phyloP scores from a whole-genome alignment of 352 stramenopile genomes.

The Globisporangium apiculatum region DNA sequence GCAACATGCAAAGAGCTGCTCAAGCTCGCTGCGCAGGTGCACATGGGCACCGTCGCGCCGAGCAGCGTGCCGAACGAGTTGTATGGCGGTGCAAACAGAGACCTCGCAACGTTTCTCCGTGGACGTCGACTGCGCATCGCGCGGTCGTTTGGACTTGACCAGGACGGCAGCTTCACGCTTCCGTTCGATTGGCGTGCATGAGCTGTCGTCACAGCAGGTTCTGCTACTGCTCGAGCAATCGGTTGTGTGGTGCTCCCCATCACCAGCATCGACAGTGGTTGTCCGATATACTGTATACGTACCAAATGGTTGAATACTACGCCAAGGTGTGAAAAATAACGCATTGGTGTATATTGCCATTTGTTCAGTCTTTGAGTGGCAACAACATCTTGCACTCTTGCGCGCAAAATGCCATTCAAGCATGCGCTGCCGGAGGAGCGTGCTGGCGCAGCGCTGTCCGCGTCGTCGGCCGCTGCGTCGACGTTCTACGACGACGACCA shows the following conservation, averaged over 20 bases:
- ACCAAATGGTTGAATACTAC: too few relatives aligned
- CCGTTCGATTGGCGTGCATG: constrained; percentile 8
- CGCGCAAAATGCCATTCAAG: constrained; percentile 44
- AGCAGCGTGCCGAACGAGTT: constrained; percentile 11
- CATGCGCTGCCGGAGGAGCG: constrained; percentile 35
- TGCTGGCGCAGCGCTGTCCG: constrained; percentile 23
- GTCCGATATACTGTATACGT: too few relatives aligned
- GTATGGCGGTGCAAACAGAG: constrained; percentile 8
- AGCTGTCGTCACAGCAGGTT: not conserved
- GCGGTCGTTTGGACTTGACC: constrained; percentile 29
- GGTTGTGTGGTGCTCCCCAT: too few relatives aligned
- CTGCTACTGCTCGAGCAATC: too few relatives aligned
- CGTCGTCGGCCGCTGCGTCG: constrained; percentile 31
- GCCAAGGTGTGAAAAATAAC: too few relatives aligned
- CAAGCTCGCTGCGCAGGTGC: constrained; percentile 22
- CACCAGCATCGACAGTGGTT: too few relatives aligned
- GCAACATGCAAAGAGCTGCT: constrained; percentile 26
- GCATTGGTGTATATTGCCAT: not conserved
- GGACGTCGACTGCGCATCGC: constrained; percentile 24
- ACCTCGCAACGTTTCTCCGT: constrained; percentile 15
- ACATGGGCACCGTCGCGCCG: constrained; percentile 6
- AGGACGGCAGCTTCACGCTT: constrained; percentile 33
- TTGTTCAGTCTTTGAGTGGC: not conserved
- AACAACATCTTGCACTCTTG: too few relatives aligned
- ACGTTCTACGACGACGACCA: constrained; percentile 60